These are phyloP conservation scores for Ramaria rubella DNA, from an alignment of 768 basidiomycete genomes.

Conservation along the genomic window DNA sequence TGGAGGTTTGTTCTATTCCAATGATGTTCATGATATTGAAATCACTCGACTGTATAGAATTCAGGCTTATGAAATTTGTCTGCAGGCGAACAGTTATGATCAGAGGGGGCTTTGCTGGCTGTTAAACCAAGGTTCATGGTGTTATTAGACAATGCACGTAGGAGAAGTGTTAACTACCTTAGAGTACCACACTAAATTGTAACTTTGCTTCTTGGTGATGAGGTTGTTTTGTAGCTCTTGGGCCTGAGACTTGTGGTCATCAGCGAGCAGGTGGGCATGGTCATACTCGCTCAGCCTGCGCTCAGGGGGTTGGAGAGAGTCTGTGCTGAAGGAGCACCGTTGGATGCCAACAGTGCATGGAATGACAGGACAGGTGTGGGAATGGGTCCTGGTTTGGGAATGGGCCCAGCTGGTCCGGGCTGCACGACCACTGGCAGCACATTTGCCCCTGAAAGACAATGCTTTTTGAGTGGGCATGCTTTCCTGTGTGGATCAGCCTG, in stretches of 20 bases:
- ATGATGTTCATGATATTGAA: not conserved
- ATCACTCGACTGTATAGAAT: not conserved
- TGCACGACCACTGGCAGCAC: not conserved
- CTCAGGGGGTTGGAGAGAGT: not conserved
- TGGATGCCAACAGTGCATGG: not conserved
- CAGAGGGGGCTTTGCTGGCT: not conserved
- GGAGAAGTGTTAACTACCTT: not conserved
- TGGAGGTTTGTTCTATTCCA: not conserved
- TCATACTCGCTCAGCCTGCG: not conserved
- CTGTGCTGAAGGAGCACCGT: not conserved
- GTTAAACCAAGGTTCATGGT: not conserved
- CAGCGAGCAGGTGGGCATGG: not conserved
- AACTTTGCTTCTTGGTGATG: not conserved
- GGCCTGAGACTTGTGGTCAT: not conserved
- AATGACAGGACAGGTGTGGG: not conserved
- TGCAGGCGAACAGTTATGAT: not conserved
- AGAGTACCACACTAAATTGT: not conserved
- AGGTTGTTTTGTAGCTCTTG: not conserved
- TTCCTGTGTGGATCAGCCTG: not conserved
- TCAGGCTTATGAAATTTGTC: not conserved
- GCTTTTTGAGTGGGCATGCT: not conserved
- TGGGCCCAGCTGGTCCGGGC: not conserved
- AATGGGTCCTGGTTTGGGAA: not conserved
- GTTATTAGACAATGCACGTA: not conserved
- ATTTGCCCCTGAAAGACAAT: not conserved